These are phyloP conservation scores for Phytophthora macrochlamydospora DNA, from an alignment of 352 stramenopile genomes.

Conservation along the genomic window DNA sequence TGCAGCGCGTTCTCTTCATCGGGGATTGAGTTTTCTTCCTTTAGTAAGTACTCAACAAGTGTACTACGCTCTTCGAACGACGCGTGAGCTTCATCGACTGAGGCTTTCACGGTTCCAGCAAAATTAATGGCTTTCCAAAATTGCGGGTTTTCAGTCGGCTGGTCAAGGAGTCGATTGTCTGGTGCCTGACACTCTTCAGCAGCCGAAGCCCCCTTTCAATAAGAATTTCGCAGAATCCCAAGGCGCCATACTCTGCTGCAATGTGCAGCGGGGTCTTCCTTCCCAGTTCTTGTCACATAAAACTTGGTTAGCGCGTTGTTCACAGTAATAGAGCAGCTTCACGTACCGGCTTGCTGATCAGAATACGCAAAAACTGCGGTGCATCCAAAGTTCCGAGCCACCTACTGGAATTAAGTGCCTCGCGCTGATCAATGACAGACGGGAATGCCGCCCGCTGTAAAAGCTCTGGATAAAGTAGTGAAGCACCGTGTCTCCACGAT, in stretches of 20 bases:
- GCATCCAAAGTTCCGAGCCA: constrained; percentile 45
- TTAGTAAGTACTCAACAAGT: constrained; percentile 43
- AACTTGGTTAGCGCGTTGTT: not conserved
- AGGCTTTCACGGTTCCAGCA: constrained; percentile 26
- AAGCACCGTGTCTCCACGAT: constrained; percentile 52
- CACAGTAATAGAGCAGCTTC: not conserved
- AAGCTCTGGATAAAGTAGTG: constrained; percentile 54
- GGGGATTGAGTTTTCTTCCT: constrained; percentile 39
- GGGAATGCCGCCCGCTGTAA: constrained; percentile 37
- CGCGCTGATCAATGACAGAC: constrained; percentile 36
- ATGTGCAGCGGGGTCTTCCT: constrained; percentile 57
- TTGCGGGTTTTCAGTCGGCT: constrained; percentile 36
- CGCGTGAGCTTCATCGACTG: constrained; percentile 26
- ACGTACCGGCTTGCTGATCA: constrained; percentile 50
- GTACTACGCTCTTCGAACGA: constrained; percentile 34
- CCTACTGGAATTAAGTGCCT: constrained; percentile 24
- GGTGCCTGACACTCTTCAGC: constrained; percentile 44
- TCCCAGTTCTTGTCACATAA: constrained; percentile 46
- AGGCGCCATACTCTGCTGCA: constrained; percentile 47
- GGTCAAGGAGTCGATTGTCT: constrained; percentile 49
- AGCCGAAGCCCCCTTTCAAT: constrained; percentile 42
- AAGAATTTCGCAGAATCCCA: constrained; percentile 48
- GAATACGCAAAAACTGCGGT: constrained; percentile 29
- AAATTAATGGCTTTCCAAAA: constrained; percentile 64
- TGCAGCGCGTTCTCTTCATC: constrained; percentile 38